phyloP scores from a whole-genome alignment of 75 land plant species.

The Pinus albicaulis region DNA sequence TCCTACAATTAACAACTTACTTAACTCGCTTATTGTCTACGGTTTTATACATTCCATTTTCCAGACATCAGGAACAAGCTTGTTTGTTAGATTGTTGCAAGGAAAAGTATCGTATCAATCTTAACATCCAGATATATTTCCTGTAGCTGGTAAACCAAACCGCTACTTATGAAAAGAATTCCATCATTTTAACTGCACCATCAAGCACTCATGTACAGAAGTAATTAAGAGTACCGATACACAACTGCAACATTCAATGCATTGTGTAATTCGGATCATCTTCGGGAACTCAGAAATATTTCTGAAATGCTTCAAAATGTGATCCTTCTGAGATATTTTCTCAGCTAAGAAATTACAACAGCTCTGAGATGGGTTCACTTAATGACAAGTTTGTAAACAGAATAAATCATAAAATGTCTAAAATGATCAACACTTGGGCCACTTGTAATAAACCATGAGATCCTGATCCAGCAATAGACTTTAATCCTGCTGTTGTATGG shows the following conservation, averaged over 20 bases:
- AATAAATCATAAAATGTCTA: background rate
- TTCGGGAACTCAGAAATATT: background rate
- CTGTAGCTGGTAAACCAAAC: background rate
- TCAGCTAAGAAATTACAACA: constrained; percentile 1
- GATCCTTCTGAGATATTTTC: background rate
- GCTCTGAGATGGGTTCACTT: background rate
- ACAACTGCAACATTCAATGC: background rate
- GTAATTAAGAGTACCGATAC: background rate
- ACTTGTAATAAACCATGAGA: background rate
- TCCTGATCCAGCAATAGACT: background rate
- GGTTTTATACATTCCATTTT: background rate
- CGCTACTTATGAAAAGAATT: too few relatives aligned
- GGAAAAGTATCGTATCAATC: background rate
- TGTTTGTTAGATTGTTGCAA: background rate
- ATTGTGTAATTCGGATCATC: background rate
- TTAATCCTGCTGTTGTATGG: background rate
- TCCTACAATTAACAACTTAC: too few relatives aligned
- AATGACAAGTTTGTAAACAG: background rate
- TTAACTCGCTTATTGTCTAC: background rate
- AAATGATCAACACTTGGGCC: background rate
- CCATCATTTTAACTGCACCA: background rate
- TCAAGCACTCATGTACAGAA: background rate
- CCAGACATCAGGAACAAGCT: background rate
- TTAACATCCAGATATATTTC: background rate
- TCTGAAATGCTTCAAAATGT: background rate